phyloP scores from a whole-genome alignment of 163 green algal genomes.

The Volvox carteri region DNA sequence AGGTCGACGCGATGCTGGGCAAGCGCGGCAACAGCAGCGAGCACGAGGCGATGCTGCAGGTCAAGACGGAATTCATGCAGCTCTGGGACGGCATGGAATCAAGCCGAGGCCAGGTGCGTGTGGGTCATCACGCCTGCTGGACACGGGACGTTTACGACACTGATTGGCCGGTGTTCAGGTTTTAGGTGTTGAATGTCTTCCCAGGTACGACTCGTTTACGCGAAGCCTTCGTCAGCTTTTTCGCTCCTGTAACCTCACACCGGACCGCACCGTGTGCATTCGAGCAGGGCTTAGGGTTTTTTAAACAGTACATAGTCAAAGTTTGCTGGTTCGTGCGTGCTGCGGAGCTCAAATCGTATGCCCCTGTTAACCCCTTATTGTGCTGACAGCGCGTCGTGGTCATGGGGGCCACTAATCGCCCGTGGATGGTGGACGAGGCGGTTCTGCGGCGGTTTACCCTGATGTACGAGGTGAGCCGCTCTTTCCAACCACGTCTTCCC shows the following conservation, averaged over 20 bases:
- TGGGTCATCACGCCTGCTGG: no score
- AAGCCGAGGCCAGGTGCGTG: constrained; percentile 13
- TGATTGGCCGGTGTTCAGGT: no score
- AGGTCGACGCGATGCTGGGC: constrained; percentile 89
- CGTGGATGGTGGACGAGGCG: constrained; percentile 86
- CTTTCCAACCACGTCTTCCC: neutral
- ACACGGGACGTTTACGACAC: no score
- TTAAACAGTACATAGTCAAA: neutral
- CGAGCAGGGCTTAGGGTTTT: neutral
- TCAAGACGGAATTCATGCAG: constrained; percentile 93
- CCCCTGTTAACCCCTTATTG: neutral
- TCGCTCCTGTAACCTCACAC: no score
- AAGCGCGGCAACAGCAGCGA: constrained; percentile 74
- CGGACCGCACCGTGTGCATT: no score
- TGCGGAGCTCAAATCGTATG: neutral
- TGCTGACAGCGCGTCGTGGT: constrained; percentile 75
- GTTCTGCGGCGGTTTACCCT: constrained; percentile 87
- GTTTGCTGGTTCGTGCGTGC: no score
- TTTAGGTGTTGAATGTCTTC: no score
- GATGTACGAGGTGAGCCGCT: constrained; percentile 76
- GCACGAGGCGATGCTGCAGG: constrained; percentile 86
- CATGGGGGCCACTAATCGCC: constrained; percentile 86
- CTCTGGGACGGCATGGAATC: constrained; percentile 65
- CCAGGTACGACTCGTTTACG: no score
- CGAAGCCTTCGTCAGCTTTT: no score